A percentile compares a stretch with the other conserved stretches of the same genome.
phyloP scores from a whole-genome alignment of 257 asterid species.

The Gentiana macrophylla region DNA sequence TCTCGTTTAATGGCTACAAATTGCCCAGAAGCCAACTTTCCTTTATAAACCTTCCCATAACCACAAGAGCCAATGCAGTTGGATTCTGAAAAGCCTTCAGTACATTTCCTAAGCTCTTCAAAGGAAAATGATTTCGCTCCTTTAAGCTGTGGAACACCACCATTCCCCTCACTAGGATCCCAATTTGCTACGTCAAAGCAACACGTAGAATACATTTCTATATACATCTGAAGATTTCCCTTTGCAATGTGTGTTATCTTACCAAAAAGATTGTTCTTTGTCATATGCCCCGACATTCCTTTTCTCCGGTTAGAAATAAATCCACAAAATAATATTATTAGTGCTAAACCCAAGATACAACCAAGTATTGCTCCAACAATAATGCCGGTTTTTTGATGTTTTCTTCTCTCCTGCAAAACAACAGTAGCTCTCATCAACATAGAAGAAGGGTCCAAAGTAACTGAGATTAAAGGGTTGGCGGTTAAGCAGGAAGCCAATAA shows the following conservation, averaged over 20 bases:
- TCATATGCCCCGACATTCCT: constrained; percentile 32
- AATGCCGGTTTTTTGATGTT: constrained; percentile 39
- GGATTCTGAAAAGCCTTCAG: constrained; percentile 58
- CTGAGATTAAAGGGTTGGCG: constrained; percentile 46
- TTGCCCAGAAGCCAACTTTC: constrained; percentile 40
- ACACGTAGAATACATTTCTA: not conserved
- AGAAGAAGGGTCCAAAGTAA: constrained; percentile 63
- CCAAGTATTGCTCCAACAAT: constrained; percentile 60
- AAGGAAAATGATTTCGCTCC: constrained; percentile 79
- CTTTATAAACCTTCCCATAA: constrained; percentile 87
- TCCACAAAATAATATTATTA: constrained; percentile 39
- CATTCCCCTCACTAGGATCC: constrained; percentile 58
- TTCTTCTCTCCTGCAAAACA: constrained; percentile 50
- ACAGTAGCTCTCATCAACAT: constrained; percentile 43
- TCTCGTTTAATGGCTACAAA: constrained; percentile 85
- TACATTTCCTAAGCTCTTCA: constrained; percentile 59
- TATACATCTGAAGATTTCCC: not conserved
- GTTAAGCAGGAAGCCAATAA: constrained; percentile 55
- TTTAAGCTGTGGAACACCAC: constrained; percentile 69
- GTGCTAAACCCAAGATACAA: constrained; percentile 32
- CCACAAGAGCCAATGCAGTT: constrained; percentile 81
- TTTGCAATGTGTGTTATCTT: constrained; percentile 18
- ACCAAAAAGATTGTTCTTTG: constrained; percentile 64
- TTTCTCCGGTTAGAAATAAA: constrained; percentile 42
- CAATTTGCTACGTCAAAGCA: constrained; percentile 50